Evolutionary conservation across 2,329 filamentous ascomycete genomes (phyloP), one percentile per base, ranked within the genome.

Genomic region (Sporothrix brunneoviolacea): DNA sequence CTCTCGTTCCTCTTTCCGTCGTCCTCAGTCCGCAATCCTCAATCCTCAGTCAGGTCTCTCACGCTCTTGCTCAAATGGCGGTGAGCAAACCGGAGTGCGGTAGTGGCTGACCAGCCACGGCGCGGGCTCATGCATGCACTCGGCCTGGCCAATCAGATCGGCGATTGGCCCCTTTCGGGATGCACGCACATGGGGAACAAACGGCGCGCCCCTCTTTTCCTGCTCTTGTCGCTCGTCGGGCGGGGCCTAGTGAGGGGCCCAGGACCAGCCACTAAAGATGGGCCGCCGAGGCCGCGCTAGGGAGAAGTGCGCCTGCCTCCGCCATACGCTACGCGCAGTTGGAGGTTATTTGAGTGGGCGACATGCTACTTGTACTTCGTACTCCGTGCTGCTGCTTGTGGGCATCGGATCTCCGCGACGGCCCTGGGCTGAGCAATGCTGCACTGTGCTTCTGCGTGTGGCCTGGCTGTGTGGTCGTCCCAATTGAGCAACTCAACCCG

Each of bases 61-160:
- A 28, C 24, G 24, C 10, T 27, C 21, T 24, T 36, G 8, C 9
- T n/a, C 36, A 57, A 57, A 50, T 53, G 43, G 55, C 55, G 55
- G 55, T 57, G 55, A 54, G 50, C 41, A 37, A 43, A 28, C 13
- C 38, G 32, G 33, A 48, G 18, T 37, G 45, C 41, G 37, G 48
- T 50, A 52, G 51, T 55, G 52, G 55, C 52, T 52, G 52, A 53
- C 55, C 55, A 57, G 55, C 55, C 54, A 54, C 52, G 48, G 48
- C 48, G 50, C 46, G 55, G 54, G 48, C 51, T 54, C 55, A 51
- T 57, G 54, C 54, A 57, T 52, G 50, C 43, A 43, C 22, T 35
- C 28, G 30, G 22, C 16, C 16, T 4, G 27, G 48, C 55, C 55
- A 57, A 57, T 56, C 45, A 54, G 8, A 18, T 8, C 2, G 12